phyloP scores from a whole-genome alignment of 2,329 filamentous ascomycete genomes.

The Cladosporium oxysporum region DNA sequence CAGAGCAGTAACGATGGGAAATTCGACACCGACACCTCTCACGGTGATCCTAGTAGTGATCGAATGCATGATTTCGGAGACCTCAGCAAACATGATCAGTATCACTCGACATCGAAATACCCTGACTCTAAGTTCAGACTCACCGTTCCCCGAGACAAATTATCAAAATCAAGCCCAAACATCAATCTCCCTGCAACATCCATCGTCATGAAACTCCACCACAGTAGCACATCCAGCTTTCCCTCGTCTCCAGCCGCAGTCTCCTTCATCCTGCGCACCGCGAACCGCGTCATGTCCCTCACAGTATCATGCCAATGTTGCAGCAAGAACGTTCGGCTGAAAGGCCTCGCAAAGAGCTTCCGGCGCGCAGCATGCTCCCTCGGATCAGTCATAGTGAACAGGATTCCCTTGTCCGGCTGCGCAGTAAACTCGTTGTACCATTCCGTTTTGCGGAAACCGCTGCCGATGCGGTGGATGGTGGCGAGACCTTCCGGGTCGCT shows the following conservation, averaged over 20 bases:
- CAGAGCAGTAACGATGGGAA: slow-evolving; percentile 32
- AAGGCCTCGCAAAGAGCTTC: slow-evolving; percentile 40
- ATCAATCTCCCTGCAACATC: slow-evolving; percentile 43
- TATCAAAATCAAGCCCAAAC: slow-evolving; percentile 44
- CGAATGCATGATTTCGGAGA: slow-evolving; percentile 34
- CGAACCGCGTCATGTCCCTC: slow-evolving; percentile 36
- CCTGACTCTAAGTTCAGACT: slow-evolving; percentile 5
- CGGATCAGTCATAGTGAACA: slow-evolving; percentile 43
- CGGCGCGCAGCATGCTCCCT: slow-evolving; percentile 40
- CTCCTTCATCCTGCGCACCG: slow-evolving; percentile 37
- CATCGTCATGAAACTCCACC: slow-evolving; percentile 45
- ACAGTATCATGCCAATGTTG: slow-evolving; percentile 42
- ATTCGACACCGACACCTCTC: slow-evolving; percentile 36
- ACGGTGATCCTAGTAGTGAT: slow-evolving; percentile 35
- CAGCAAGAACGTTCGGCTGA: slow-evolving; percentile 40
- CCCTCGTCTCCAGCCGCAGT: slow-evolving; percentile 34
- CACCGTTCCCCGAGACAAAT: slow-evolving; percentile 41
- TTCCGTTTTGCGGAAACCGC: slow-evolving; percentile 31
- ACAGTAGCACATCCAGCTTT: slow-evolving; percentile 42
- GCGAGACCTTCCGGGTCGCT: slow-evolving; percentile 2
- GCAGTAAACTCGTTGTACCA: slow-evolving; percentile 33
- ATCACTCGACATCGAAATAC: background rate
- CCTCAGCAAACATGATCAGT: slow-evolving; percentile 14
- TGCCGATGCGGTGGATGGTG: slow-evolving; percentile 24
- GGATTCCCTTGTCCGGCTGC: slow-evolving; percentile 26